Percentiles rank a stretch among this genome's conserved stretches.
Conservation (phyloP, 495 filamentous ascomycete species). For the Xanthoparmelia taractica region DNA sequence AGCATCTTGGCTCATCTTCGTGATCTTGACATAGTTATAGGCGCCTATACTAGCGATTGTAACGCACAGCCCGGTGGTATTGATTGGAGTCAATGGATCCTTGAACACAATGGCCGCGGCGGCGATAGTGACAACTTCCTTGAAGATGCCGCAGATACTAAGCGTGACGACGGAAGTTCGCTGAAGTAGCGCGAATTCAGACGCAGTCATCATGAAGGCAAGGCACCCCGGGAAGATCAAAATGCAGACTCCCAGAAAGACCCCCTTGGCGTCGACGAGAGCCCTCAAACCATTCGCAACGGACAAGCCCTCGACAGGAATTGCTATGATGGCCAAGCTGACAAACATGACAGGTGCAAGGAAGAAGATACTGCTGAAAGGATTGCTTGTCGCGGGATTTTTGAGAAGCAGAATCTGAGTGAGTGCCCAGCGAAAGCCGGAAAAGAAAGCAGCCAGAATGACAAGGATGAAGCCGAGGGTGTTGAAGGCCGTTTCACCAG, state of each 20-base stretch:
- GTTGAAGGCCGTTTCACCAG: constrained; percentile 88
- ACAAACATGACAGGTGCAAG: constrained; percentile 95
- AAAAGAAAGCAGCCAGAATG: constrained; percentile 88
- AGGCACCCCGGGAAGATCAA: constrained; percentile 85
- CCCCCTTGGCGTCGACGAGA: constrained; percentile 61
- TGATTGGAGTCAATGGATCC: constrained; percentile 82
- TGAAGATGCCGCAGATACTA: constrained; percentile 96
- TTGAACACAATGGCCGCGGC: constrained; percentile 84
- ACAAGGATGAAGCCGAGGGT: constrained; percentile 82
- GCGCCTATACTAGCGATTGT: constrained; percentile 78
- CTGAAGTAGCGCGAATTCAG: constrained; percentile 91
- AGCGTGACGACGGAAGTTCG: constrained; percentile 94
- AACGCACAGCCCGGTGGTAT: constrained; percentile 76
- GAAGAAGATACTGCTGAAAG: constrained; percentile 95
- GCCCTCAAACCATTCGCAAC: constrained; percentile 54
- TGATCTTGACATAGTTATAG: constrained; percentile 94
- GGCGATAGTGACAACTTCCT: constrained; percentile 94
- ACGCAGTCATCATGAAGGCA: constrained; percentile 93
- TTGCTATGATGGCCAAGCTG: constrained; percentile 67
- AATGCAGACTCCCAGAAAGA: constrained; percentile 46
- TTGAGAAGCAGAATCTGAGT: constrained; percentile 93
- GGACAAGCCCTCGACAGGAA: constrained; percentile 77
- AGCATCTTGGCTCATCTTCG: constrained; percentile 68
- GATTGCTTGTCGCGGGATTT: constrained; percentile 92
- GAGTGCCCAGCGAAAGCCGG: constrained; percentile 92